A percentile compares a stretch with the other conserved stretches of the same genome.
These are phyloP conservation scores for Oryza meyeriana DNA, from an alignment of 176 grass and related monocot species.

Conservation along the genomic window DNA sequence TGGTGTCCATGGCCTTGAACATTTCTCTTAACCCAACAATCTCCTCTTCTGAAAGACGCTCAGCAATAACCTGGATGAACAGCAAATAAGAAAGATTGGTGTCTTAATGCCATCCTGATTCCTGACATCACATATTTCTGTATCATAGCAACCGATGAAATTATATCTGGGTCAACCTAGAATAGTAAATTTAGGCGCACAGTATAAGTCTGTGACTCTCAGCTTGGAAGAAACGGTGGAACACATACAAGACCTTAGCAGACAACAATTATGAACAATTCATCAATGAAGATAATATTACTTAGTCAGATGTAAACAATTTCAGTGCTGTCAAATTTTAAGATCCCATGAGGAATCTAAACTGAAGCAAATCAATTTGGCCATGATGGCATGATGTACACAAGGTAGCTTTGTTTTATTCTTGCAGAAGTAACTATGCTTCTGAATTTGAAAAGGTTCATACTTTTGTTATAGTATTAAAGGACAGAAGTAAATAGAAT, in stretches of 20 bases:
- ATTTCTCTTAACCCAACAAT: constrained; percentile 64
- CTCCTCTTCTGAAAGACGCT: constrained; percentile 65
- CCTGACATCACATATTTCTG: background rate
- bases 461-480: background rate
- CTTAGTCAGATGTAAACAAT: background rate
- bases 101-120: background rate
- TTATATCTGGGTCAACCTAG: background rate
- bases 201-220: background rate
- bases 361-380: background rate
- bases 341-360: background rate
- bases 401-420: background rate
- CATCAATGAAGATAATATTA: background rate
- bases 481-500: background rate
- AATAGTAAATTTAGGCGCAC: background rate
- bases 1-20: constrained; percentile 53
- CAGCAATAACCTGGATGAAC: constrained; percentile 46
- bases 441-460: background rate
- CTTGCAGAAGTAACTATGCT: background rate
- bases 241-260: background rate
- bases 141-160: background rate
- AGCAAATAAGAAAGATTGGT: background rate
- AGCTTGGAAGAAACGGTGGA: background rate
- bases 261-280: background rate
- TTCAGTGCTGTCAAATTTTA: background rate
- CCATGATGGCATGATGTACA: background rate